These are phyloP conservation scores for Gossypium raimondii DNA, from an alignment of 345 rosid species.

Conservation along the genomic window DNA sequence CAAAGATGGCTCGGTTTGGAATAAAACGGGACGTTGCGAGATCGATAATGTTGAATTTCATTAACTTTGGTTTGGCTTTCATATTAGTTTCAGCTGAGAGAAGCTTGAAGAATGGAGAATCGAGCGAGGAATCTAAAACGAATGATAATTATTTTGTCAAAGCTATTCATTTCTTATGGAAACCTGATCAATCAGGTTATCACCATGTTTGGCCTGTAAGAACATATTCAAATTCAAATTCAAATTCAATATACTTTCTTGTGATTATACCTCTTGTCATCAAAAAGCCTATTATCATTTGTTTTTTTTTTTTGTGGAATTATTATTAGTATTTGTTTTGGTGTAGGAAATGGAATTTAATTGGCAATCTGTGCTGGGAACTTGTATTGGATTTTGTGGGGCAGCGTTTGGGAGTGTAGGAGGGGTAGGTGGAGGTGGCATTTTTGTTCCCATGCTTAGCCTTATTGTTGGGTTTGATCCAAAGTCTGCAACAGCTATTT, in stretches of 20 bases:
- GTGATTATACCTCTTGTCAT: background rate
- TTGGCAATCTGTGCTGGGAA: constrained; percentile 64
- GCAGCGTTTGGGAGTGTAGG: constrained; percentile 94
- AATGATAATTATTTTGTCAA: constrained; percentile 17
- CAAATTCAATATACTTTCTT: background rate
- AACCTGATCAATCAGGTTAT: constrained; percentile 41
- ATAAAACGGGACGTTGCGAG: constrained; percentile 35
- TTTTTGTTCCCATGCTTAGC: constrained; percentile 76
- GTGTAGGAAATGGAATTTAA: constrained; percentile 65
- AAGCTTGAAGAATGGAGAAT: constrained; percentile 29
- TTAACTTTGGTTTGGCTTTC: constrained; percentile 39
- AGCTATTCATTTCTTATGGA: constrained; percentile 38
- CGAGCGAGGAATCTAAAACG: constrained; percentile 20
- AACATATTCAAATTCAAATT: background rate
- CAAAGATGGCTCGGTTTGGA: constrained; percentile 40
- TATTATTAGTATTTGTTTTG: background rate
- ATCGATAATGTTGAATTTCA: constrained; percentile 27
- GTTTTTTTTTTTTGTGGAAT: background rate
- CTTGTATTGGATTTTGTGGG: constrained; percentile 67
- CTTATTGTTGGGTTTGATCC: constrained; percentile 79
- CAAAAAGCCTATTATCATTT: background rate
- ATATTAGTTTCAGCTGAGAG: constrained; percentile 55
- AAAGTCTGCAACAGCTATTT: constrained; percentile 74
- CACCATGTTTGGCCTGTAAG: constrained; percentile 76
- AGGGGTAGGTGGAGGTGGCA: constrained; percentile 90